Base-by-base conservation (phyloP, 179 eudicot species). In the Dionaea muscipula region DNA sequence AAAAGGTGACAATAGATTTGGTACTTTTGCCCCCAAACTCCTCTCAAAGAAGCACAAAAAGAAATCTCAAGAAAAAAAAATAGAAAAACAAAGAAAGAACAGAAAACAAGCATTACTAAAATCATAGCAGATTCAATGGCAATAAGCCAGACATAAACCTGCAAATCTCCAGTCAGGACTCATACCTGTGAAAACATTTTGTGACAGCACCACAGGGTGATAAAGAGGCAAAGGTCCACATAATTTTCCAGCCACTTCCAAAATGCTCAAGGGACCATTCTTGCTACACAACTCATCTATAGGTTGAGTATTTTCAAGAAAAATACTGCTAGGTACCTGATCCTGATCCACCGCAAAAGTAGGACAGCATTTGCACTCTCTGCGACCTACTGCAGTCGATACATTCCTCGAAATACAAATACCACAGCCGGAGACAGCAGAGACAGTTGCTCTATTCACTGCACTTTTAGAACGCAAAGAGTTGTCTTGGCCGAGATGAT, bases 131-230 rank as follows among this genome's bases (percentile, higher is more conserved):
- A n/a, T n/a, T n/a, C n/a, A n/a, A 28, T 28, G 35, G 8, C 35
- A 28, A 28, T n/a, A 28, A 28, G 3, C 35, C 35, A 28, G 8
- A 31, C 35, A 31, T 4, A 13, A 0, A 39, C 44, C 18, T 16
- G 22, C 47, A 38, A 12, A 5, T 20, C 6, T 55, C 9, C 51
- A 60, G 25, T 21, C 31, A 23, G 37, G 38, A 24, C 37, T 4
- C 53, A 47, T 71, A 91, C 98, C 98, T 84, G 98, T 65, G 61
- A 57, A 68, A 39, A 91, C 74, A 68, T 82, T 82, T 64, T 61
- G 71, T 64, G 82, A 71, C 51, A 91, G 86, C 28, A 85, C 82
- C 73, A 80, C 83, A 0, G 94, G 96, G 63, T 82, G 94, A 69
- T 84, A 79, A 27, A 73, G 50, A 63, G 91, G 79, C 37, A 82